Base-by-base conservation (phyloP, 495 filamentous ascomycete genomes). In the Gamarada debralockiae region DNA sequence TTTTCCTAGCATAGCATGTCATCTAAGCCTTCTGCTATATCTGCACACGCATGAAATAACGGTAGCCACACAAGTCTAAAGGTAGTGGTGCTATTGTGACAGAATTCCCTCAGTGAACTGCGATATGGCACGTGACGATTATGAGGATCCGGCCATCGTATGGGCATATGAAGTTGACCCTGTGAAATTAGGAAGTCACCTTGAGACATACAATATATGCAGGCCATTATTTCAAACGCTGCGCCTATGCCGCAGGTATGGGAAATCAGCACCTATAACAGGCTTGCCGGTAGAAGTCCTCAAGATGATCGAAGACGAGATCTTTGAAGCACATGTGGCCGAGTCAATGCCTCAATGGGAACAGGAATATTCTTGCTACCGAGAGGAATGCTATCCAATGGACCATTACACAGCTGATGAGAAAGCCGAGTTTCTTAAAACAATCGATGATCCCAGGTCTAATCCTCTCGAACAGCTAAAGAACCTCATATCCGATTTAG, bases 171-270 rank as follows among this genome's bases (percentile, higher is more conserved):
- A 53, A 20, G 18, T 53, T 46, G 22, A 53, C 50, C 24, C 41
- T 46, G 21, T 53, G 41, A 53, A 46, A 53, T 53, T 53, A 53
- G 41, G 50, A 53, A 53, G 50, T 46, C 36, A 53, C 41, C 50
- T 53, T 53, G 41, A 53, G 39, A 46, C 29, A 7, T 53, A 53
- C 20, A 53, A 22, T 52, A 25, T 33, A 23, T 52, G 22, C 20
- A 52, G 29, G 20, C 23, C n/a, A 52, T 24, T 52, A 52, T 52
- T 52, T 52, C 31, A 52, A 52, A 52, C 25, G 21, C 49, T 52
- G 22, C 38, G 31, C 3, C 38, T 52, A 41, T 52, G 37, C 20
- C 20, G 43, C 20, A 52, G 29, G 24, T 52, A 52, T 52, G 22
- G 38, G 49, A 17, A 41, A 52, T 25, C 14, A 31, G 49, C 49